phyloP scores from a whole-genome alignment of 2,329 filamentous ascomycete genomes.

The Sporothrix inflata region DNA sequence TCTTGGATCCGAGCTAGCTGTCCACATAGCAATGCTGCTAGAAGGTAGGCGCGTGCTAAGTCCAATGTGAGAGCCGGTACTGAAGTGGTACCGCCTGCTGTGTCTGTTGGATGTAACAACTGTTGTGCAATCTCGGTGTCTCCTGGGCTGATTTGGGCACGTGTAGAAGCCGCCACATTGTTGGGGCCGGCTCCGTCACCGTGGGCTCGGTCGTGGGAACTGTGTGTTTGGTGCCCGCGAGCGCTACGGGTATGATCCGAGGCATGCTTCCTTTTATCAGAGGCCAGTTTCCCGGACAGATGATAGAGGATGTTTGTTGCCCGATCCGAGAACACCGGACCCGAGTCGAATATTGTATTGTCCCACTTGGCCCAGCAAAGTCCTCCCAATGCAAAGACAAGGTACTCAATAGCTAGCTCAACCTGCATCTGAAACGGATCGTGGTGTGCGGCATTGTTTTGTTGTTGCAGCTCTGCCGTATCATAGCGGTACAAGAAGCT shows the following conservation, averaged over 20 bases:
- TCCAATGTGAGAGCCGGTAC: constrained; percentile 22
- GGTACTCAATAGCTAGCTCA: constrained; percentile 27
- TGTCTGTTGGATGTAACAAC: neutral
- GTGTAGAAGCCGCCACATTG: neutral
- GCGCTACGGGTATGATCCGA: neutral
- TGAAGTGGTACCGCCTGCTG: neutral
- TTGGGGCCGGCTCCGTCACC: neutral
- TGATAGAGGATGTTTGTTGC: constrained; percentile 28
- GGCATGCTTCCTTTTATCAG: neutral
- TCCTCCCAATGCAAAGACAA: constrained; percentile 33
- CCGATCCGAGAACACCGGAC: constrained; percentile 26
- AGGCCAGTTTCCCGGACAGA: neutral
- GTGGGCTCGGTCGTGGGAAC: neutral
- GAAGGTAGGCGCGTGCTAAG: constrained; percentile 31
- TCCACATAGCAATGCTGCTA: constrained; percentile 32
- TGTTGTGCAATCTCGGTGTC: neutral
- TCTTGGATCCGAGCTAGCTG: constrained; percentile 30
- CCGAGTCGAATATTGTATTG: constrained; percentile 21
- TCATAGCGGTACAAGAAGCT: constrained; percentile 15
- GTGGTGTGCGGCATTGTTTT: neutral
- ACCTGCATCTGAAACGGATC: neutral
- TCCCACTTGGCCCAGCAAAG: constrained; percentile 30
- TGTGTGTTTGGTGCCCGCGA: neutral
- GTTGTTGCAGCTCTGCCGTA: neutral
- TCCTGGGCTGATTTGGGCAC: neutral